Conservation (phyloP, 2,329 filamentous ascomycete genomes). For the Cladosporium velox region DNA sequence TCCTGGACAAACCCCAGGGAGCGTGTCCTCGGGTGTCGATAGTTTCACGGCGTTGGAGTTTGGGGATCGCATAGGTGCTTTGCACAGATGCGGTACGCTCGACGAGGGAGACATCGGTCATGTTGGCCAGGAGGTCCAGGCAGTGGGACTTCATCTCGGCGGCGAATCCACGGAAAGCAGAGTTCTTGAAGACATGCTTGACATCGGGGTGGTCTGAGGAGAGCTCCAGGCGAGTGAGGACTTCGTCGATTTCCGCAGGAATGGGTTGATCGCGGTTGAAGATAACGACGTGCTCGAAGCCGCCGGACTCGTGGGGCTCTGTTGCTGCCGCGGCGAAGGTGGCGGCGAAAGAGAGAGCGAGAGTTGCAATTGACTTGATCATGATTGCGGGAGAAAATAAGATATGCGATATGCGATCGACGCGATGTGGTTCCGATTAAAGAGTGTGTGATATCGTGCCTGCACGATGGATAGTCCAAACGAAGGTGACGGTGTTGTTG, state of each 20-base stretch:
- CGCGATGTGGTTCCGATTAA: constrained; percentile 1
- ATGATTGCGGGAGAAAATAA: constrained; percentile 8
- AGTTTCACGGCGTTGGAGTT: constrained; percentile 30
- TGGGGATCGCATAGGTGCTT: constrained; percentile 5
- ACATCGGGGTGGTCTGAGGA: constrained; percentile 42
- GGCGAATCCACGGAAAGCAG: constrained; percentile 43
- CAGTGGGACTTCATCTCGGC: constrained; percentile 45
- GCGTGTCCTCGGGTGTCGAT: constrained; percentile 36
- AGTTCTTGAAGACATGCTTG: constrained; percentile 44
- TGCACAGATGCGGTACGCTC: constrained; percentile 39
- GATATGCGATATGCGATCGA: constrained; percentile 8
- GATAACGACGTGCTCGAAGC: constrained; percentile 41
- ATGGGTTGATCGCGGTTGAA: constrained; percentile 37
- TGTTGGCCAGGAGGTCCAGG: constrained; percentile 41
- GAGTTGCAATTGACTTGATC: constrained; percentile 3
- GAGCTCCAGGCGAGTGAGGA: constrained; percentile 41
- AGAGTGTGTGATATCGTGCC: constrained; percentile 12
- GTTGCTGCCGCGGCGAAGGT: constrained; percentile 8
- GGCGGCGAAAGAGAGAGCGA: constrained; percentile 10
- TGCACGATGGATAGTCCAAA: constrained; percentile 17
- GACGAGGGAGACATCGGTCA: constrained; percentile 45
- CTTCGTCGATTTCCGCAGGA: constrained; percentile 38
- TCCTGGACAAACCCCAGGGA: constrained; percentile 51
- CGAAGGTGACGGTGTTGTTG: constrained; percentile 5
- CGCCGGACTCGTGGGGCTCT: constrained; percentile 17